Evolutionary conservation across 2,329 filamentous ascomycete genomes (phyloP), one percentile per base, ranked within the genome.

Genomic region (Emmonsiellopsis sp.): DNA sequence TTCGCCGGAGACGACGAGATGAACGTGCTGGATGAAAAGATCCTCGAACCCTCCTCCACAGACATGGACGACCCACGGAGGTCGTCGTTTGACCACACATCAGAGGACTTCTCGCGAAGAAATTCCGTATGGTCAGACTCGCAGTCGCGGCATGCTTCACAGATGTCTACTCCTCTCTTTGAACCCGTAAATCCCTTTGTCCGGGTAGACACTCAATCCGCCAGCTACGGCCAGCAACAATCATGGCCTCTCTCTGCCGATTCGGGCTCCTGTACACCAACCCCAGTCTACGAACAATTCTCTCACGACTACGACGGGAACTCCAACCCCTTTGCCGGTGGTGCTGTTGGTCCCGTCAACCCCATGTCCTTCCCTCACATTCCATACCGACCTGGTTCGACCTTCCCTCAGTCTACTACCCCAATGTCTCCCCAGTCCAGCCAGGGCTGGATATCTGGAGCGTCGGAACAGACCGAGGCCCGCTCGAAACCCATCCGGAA

Each of bases 191-290:
- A 55, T 73, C 55, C 75, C 76, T 57, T 64, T 63, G 54, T 55
- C 63, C 10, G 61, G 70, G 63, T 65, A 37, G 44, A 53, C 49
- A 47, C 42, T 47, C 36, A 34, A 67, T 65, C 57, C 73, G 40
- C 34, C 37, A 52, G 51, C 50, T 52, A 49, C 45, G 50, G 36
- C 49, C 50, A 69, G 54, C 76, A 78, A 60, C 67, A 72, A 50
- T 65, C 75, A 57, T 91, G 87, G 86, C 74, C 82, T 49, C 77
- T 84, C 66, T 78, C 82, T 61, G 78, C 78, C 49, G 76, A 75
- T 61, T 87, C 86, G 31, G 86, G 83, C 51, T 81, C 87, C 57
- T 85, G 83, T 68, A 92, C 88, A 6, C 86, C 87, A 13, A 82
- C 89, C 56, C 83, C 82, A 56, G 76, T 82, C 51, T 87, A 88